Evolutionary conservation across 352 stramenopile genomes (phyloP).

Genomic region (Globisporangium megalacanthum): DNA sequence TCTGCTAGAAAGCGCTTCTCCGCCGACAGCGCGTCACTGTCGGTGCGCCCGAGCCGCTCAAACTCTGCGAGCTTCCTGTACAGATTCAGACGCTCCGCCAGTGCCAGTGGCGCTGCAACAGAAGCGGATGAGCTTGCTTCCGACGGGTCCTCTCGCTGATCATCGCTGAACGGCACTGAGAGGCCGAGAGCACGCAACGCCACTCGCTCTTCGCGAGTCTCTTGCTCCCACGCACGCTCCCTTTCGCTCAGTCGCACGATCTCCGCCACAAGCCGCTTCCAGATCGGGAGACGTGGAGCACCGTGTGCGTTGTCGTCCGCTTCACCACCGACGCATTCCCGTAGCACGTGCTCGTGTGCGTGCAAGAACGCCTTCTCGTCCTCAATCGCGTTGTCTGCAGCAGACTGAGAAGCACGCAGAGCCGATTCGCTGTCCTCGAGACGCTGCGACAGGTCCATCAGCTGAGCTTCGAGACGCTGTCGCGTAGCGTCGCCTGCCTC

Average conservation of each 20-base stretch:
- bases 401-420: not conserved
- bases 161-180: too few relatives aligned
- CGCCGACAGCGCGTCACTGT: slow-evolving; percentile 4
- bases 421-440: not conserved
- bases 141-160: too few relatives aligned
- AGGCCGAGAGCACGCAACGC: slow-evolving; percentile 17
- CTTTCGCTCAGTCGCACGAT: not conserved
- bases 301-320: too few relatives aligned
- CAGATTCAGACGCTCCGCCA: slow-evolving; percentile 7
- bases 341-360: slow-evolving; percentile 3
- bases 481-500: not conserved
- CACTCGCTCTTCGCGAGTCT: slow-evolving; percentile 11
- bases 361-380: slow-evolving; percentile 2
- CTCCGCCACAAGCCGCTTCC: not conserved
- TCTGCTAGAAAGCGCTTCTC: slow-evolving; percentile 13
- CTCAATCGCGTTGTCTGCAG: not conserved
- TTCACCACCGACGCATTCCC: too few relatives aligned
- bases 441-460: slow-evolving; percentile 2
- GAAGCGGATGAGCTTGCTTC: not conserved
- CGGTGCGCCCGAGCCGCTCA: not conserved
- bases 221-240: slow-evolving; percentile 10
- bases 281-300: too few relatives aligned
- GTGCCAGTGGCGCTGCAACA: not conserved
- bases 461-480: not conserved
- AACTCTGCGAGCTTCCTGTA: slow-evolving; percentile 9